A percentile compares a stretch with the other conserved stretches of the same genome.
Conservation (phyloP, 2,329 filamentous ascomycete genomes). For the Hypoxylon sp. region DNA sequence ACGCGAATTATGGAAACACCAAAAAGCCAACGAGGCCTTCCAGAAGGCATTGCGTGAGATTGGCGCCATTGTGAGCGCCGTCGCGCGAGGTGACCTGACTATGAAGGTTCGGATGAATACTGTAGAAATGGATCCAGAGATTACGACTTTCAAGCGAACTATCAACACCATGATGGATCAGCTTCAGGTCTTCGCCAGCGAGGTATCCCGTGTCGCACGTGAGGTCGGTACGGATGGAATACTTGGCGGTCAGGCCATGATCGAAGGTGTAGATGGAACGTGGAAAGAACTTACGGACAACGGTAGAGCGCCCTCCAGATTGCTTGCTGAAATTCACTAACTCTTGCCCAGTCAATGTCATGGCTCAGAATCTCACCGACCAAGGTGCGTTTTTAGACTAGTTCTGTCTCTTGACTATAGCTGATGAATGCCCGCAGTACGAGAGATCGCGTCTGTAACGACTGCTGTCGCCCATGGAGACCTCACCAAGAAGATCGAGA, state of each 20-base stretch:
- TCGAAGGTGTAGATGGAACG: slow-evolving; percentile 93
- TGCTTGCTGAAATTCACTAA: slow-evolving; percentile 44
- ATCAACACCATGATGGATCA: slow-evolving; percentile 99
- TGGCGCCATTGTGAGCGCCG: slow-evolving; percentile 95
- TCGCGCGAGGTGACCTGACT: slow-evolving; percentile 93
- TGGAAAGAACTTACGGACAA: slow-evolving; percentile 98
- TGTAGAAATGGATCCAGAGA: slow-evolving; percentile 97
- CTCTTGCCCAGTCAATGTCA: slow-evolving; percentile 74
- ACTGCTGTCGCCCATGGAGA: slow-evolving; percentile 87
- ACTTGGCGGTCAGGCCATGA: slow-evolving; percentile 91
- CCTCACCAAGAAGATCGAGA: slow-evolving; percentile 85
- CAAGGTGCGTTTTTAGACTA: slow-evolving; percentile 63
- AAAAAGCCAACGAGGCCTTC: slow-evolving; percentile 98
- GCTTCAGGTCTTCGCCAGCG: slow-evolving; percentile 93
- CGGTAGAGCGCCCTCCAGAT: slow-evolving; percentile 59
- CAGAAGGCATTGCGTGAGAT: slow-evolving; percentile 97
- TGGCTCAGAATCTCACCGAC: slow-evolving; percentile 85
- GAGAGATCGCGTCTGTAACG: slow-evolving; percentile 87
- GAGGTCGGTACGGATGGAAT: slow-evolving; percentile 97
- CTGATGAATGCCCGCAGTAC: slow-evolving; percentile 62
- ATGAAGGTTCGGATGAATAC: slow-evolving; percentile 97
- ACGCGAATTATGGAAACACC: slow-evolving; percentile 94
- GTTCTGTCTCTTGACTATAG: neutral
- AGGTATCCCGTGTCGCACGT: slow-evolving; percentile 92
- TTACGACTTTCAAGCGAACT: slow-evolving; percentile 96